These are phyloP conservation scores for Suillus americanus DNA, from an alignment of 768 basidiomycete species.

Conservation along the genomic window DNA sequence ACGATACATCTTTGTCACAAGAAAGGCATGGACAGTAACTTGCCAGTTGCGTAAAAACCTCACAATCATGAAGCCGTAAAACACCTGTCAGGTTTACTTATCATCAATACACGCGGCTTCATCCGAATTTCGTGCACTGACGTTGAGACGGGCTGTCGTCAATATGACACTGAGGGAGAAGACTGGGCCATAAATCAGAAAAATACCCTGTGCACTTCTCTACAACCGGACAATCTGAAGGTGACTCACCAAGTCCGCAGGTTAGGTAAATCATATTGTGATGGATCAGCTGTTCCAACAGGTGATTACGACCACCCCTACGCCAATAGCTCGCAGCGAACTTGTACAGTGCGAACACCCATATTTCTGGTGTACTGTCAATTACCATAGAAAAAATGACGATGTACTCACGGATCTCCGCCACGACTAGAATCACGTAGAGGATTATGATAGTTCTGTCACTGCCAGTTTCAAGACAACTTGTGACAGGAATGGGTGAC, in stretches of 20 bases:
- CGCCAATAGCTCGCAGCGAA: neutral
- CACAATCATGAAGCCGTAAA: conserved; percentile 3
- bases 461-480: neutral
- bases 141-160: neutral
- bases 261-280: conserved; percentile 2
- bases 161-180: neutral
- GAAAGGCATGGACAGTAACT: conserved; percentile 2
- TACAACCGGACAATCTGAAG: no score
- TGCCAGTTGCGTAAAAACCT: conserved; percentile 4
- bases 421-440: neutral
- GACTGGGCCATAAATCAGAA: neutral
- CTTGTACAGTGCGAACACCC: neutral
- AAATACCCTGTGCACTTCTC: neutral
- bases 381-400: neutral
- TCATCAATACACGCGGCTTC: neutral
- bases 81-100: neutral
- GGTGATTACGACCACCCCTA: neutral
- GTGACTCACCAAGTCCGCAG: neutral
- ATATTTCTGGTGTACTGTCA: neutral
- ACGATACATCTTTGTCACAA: conserved; percentile 2
- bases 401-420: neutral
- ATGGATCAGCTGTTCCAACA: neutral
- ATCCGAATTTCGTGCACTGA: neutral
- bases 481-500: conserved; percentile 1
- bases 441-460: neutral